Evolutionary conservation across 1,139 yeast species (phyloP), one percentile per base, ranked within the genome.

Genomic region (Diutina scorzettiae): DNA sequence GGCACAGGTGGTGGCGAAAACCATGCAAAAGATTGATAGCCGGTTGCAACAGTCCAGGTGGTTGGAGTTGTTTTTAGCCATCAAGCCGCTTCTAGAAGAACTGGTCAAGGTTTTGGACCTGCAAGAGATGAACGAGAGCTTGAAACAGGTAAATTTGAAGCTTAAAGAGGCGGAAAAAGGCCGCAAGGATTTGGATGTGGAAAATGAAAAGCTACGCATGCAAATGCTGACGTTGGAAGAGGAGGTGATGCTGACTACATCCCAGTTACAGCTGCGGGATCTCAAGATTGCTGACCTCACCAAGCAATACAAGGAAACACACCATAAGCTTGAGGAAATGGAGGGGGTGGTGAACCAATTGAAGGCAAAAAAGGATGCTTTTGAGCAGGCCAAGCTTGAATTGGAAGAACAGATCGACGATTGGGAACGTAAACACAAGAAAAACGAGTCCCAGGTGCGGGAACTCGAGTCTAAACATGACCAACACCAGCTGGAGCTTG

Each of bases 71-170:
- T 79, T 79, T 48, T 67, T 78, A 28, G 74, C 76, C 44, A 66
- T 91, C 51, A 83, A 83, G 50, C 97, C 98, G 0, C 60, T 89
- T 42, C 62, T 87, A 20, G 79, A 77, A 45, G 84, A 83, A 8
- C 73, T 86, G 0, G 63, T 64, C 16, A 79, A 77, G 49, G 74
- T 78, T 1, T 63, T 73, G 43, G 79, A 72, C 50, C 64, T 72
- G 11, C 76, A 73, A 44, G 66, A 68, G 46, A 69, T 78, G 51
- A 78, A 76, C 46, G 78, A 79, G 34, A 65, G 64, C 44, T 50
- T 67, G 46, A 64, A 63, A 45, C 52, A 58, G 36, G 54, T 64
- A 19, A 64, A 59, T 37, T 53, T 54, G 21, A 66, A 66, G 44
- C 53, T 69, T 41, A 65, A 66, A 43, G 71, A 66, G 30, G 56